These are phyloP conservation scores for Fusarium vanettenii DNA, from an alignment of 2,329 filamentous ascomycete species.

Conservation along the genomic window DNA sequence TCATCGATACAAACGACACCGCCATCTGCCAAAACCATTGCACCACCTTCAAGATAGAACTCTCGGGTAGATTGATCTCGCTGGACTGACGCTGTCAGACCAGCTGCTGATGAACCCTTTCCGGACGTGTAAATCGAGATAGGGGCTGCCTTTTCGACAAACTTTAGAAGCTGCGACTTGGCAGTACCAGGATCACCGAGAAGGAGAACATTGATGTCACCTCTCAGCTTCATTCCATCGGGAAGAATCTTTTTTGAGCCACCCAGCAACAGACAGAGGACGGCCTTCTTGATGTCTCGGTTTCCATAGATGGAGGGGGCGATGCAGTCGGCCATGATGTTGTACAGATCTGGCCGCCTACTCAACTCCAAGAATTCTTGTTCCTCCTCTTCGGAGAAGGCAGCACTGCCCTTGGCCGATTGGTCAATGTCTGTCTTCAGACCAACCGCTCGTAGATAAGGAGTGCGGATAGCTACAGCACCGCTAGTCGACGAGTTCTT, in stretches of 20 bases:
- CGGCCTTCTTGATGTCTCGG: constrained; percentile 95
- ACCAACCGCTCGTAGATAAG: constrained; percentile 92
- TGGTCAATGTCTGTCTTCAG: constrained; percentile 92
- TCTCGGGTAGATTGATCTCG: constrained; percentile 91
- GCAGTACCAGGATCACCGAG: constrained; percentile 98
- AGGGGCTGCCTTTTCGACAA: constrained; percentile 94
- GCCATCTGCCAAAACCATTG: constrained; percentile 97
- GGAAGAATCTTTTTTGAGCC: constrained; percentile 98
- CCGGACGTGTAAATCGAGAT: constrained; percentile 99
- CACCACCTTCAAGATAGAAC: constrained; percentile 97
- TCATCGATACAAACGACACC: constrained; percentile 99
- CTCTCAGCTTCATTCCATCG: constrained; percentile 96
- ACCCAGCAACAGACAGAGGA: constrained; percentile 91
- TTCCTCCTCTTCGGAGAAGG: constrained; percentile 95
- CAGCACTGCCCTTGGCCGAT: constrained; percentile 83
- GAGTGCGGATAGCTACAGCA: constrained; percentile 94
- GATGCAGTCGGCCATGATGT: constrained; percentile 89
- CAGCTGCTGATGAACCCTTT: constrained; percentile 96
- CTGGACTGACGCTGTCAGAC: constrained; percentile 97
- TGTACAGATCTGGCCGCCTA: constrained; percentile 90
- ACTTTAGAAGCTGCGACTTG: constrained; percentile 97
- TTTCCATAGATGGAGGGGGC: constrained; percentile 98
- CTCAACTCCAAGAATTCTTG: constrained; percentile 96
- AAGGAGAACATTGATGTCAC: constrained; percentile 96
- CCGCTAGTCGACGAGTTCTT: constrained; percentile 79